A percentile compares a stretch with the other conserved stretches of the same genome.
Conservation (phyloP, 768 basidiomycete species). For the Suillus sp. region DNA sequence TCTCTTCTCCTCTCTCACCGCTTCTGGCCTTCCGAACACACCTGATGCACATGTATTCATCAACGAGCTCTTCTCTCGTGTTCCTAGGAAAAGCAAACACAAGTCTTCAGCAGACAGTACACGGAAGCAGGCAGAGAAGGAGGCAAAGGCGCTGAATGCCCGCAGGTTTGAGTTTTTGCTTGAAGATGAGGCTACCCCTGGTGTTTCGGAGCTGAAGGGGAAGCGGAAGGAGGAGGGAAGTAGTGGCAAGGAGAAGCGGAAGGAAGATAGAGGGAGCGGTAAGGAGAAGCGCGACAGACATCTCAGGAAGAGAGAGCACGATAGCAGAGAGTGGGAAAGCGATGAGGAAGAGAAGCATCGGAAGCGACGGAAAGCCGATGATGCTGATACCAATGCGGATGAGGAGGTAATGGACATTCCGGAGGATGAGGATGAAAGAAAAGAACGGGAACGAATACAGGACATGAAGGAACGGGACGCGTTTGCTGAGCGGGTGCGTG, state of each 20-base stretch:
- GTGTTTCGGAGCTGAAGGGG: conserved; percentile 40
- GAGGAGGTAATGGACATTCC: conserved; percentile 46
- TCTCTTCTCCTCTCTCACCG: conserved; percentile 73
- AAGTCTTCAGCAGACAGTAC: conserved; percentile 42
- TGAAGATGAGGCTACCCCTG: conserved; percentile 67
- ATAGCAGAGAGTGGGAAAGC: conserved; percentile 86
- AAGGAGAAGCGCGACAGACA: conserved; percentile 64
- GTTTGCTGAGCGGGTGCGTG: conserved; percentile 85
- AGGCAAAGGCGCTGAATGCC: conserved; percentile 64
- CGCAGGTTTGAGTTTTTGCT: conserved; percentile 81
- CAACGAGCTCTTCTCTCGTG: conserved; percentile 71
- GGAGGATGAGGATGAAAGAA: conserved; percentile 70
- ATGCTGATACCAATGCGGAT: conserved; percentile 33
- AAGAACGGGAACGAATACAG: conserved; percentile 72
- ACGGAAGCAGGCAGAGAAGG: conserved; percentile 73
- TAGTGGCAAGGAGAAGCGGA: conserved; percentile 19
- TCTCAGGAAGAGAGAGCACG: conserved; percentile 78
- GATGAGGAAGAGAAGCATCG: conserved; percentile 81
- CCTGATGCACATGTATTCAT: conserved; percentile 81
- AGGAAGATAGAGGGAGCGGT: conserved; percentile 26
- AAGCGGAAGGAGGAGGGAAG: conserved; percentile 39
- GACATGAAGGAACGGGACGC: conserved; percentile 90
- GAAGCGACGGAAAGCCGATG: conserved; percentile 63
- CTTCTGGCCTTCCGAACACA: conserved; percentile 80
- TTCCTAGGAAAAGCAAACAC: conserved; percentile 76